Percentiles rank a stretch among this genome's conserved stretches.
phyloP scores from a whole-genome alignment of 2,329 filamentous ascomycete species.

The Cytospora piceicola region DNA sequence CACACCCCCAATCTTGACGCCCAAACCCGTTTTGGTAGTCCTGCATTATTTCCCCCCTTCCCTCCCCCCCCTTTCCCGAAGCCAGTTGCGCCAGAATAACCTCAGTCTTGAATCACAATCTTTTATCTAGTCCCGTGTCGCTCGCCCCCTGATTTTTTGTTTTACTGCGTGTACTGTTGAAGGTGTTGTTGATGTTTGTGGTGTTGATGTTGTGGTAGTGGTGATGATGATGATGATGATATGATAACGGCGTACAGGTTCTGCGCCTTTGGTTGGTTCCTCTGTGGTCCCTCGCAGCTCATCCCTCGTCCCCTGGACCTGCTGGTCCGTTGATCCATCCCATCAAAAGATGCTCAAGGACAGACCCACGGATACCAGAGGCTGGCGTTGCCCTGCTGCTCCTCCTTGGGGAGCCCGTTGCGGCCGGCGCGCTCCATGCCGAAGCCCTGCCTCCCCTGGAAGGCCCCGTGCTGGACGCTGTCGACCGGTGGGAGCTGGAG shows the following conservation, averaged over 20 bases:
- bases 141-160: background rate
- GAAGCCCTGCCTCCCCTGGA: background rate
- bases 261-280: no score
- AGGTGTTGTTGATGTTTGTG: background rate
- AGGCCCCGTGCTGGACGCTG: no score
- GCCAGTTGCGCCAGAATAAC: background rate
- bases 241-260: no score
- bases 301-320: no score
- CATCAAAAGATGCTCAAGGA: no score
- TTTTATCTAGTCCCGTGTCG: background rate
- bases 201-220: no score
- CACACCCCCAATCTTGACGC: background rate
- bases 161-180: background rate
- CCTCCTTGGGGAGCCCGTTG: background rate
- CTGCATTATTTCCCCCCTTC: no score
- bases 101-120: background rate
- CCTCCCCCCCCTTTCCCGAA: background rate
- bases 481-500: no score
- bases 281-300: no score
- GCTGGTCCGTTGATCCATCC: no score
- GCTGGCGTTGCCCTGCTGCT: background rate
- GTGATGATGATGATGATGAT: no score
- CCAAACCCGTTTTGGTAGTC: background rate
- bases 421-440: background rate
- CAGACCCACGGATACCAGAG: background rate